Evolutionary conservation across 1,139 yeast genomes (phyloP).

Genomic region (Fermentozyma sake): DNA sequence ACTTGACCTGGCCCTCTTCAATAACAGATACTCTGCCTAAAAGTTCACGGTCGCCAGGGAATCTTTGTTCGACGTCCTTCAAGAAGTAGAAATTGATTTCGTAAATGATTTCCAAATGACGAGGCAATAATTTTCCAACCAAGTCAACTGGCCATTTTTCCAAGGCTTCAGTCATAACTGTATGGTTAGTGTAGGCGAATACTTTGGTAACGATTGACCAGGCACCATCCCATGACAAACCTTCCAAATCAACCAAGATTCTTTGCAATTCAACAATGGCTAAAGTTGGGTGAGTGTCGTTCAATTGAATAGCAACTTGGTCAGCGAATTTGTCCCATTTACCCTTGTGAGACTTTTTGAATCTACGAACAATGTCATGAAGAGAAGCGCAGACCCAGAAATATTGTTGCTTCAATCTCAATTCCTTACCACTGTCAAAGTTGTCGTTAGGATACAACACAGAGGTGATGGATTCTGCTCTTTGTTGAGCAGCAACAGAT

Average conservation of each 20-base stretch:
- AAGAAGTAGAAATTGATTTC: conserved; percentile 80
- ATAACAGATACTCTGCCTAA: conserved; percentile 73
- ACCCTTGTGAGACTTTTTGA: conserved; percentile 65
- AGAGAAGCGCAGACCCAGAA: conserved; percentile 96
- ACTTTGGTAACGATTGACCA: conserved; percentile 80
- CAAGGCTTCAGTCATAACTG: conserved; percentile 91
- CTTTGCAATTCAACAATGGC: conserved; percentile 90
- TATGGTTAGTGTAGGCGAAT: conserved; percentile 91
- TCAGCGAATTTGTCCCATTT: conserved; percentile 84
- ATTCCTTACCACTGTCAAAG: conserved; percentile 85
- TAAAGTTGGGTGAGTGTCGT: conserved; percentile 92
- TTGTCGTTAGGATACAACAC: conserved; percentile 92
- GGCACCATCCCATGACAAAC: conserved; percentile 75
- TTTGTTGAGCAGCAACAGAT: conserved; percentile 79
- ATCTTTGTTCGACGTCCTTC: conserved; percentile 66
- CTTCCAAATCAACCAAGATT: conserved; percentile 78
- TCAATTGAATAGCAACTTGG: conserved; percentile 85
- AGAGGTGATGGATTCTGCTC: conserved; percentile 88
- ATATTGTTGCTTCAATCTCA: conserved; percentile 91
- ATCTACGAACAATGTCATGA: conserved; percentile 87
- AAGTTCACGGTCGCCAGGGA: conserved; percentile 66
- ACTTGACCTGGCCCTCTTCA: conserved; percentile 77
- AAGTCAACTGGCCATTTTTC: conserved; percentile 94
- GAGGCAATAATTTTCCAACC: conserved; percentile 73
- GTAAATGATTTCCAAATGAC: conserved; percentile 88